Evolutionary conservation across 495 filamentous ascomycete genomes (phyloP).

Genomic region (Aspergillus sclerotiicarbonarius): DNA sequence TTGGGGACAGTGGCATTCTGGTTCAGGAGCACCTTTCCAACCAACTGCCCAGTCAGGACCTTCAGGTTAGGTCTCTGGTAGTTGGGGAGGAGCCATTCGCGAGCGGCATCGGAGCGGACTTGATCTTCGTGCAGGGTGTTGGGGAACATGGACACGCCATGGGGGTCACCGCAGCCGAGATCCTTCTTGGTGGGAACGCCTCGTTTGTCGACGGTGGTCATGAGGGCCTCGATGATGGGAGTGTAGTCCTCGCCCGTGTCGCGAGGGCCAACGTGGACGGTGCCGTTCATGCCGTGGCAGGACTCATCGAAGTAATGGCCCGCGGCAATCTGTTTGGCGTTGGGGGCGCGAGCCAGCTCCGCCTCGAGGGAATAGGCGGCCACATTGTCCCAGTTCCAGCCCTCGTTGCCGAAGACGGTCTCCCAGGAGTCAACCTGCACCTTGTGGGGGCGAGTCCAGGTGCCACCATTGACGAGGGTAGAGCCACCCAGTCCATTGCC

Average conservation of each 20-base stretch:
- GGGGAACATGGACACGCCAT: conserved; percentile 29
- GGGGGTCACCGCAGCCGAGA: conserved; percentile 25
- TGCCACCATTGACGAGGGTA: conserved; percentile 54
- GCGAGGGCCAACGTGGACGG: conserved; percentile 25
- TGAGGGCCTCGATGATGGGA: conserved; percentile 23
- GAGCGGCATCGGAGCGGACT: conserved; percentile 39
- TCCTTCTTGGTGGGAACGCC: conserved; percentile 23
- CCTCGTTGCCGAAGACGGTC: conserved; percentile 41
- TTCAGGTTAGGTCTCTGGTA: conserved; percentile 43
- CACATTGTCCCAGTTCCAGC: conserved; percentile 54
- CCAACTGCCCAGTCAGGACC: conserved; percentile 44
- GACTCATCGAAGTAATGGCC: conserved; percentile 21
- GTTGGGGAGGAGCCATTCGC: conserved; percentile 48
- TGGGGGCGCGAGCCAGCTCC: conserved; percentile 20
- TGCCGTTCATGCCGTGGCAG: conserved; percentile 27
- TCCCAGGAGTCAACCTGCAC: conserved; percentile 52
- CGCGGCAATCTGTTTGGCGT: conserved; percentile 16
- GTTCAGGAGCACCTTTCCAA: conserved; percentile 40
- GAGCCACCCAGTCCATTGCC: conserved; percentile 50
- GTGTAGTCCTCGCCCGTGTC: conserved; percentile 20
- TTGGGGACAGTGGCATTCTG: conserved; percentile 8
- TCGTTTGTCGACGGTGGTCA: conserved; percentile 13
- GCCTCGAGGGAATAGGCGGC: conserved; percentile 37
- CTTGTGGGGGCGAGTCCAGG: conserved; percentile 44
- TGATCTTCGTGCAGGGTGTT: conserved; percentile 25